Evolutionary conservation across 495 filamentous ascomycete genomes (phyloP).

Genomic region (Chaetomium tenue): DNA sequence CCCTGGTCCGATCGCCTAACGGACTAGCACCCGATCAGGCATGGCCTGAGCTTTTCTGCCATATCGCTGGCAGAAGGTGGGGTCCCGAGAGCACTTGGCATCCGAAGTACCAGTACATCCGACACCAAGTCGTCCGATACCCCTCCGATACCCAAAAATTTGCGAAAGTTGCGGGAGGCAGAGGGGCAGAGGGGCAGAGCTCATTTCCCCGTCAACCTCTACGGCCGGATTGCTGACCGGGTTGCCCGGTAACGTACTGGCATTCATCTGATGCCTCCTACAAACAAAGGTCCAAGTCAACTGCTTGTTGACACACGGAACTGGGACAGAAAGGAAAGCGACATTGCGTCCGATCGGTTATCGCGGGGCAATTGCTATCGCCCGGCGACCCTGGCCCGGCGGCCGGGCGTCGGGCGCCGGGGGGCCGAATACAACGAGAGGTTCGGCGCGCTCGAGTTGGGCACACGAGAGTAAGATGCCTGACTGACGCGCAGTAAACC

Average conservation of each 20-base stretch:
- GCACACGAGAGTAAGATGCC: conserved; percentile 7
- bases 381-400: neutral
- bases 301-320: neutral
- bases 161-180: neutral
- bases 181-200: no score
- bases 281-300: neutral
- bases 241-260: neutral
- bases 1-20: conserved; percentile 36
- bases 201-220: neutral
- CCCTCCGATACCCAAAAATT: conserved; percentile 22
- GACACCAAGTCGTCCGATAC: conserved; percentile 23
- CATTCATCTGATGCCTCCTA: neutral
- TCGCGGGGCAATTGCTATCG: conserved; percentile 7
- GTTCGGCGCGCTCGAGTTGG: neutral
- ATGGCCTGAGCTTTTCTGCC: conserved; percentile 15
- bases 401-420: conserved; percentile 14
- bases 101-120: conserved; percentile 36
- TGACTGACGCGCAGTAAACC: neutral
- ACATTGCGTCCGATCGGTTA: no score
- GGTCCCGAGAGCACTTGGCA: conserved; percentile 19
- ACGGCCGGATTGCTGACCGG: neutral
- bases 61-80: conserved; percentile 28
- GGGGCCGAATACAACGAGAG: neutral
- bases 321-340: neutral
- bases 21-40: conserved; percentile 33